These are phyloP conservation scores for Anthracocystis walkeri DNA, from an alignment of 1,284 basidiomycete genomes.

Conservation along the genomic window DNA sequence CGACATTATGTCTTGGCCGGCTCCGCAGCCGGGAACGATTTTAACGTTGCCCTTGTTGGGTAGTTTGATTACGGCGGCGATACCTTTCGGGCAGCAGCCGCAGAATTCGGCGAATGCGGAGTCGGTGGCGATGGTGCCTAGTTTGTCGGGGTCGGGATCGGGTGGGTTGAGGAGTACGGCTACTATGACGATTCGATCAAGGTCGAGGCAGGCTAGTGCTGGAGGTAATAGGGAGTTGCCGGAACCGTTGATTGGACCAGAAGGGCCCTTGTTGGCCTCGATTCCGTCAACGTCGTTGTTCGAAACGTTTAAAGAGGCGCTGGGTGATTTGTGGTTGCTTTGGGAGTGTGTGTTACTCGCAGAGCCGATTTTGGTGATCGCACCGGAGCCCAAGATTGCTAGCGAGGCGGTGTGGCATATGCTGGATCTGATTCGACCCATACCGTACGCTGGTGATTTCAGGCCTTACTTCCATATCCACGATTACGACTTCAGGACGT, in stretches of 20 bases:
- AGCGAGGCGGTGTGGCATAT: slow-evolving; percentile 78
- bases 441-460: slow-evolving; percentile 86
- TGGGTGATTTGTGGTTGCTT: slow-evolving; percentile 80
- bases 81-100: slow-evolving; percentile 62
- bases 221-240: slow-evolving; percentile 28
- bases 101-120: slow-evolving; percentile 56
- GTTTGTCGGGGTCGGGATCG: slow-evolving; percentile 2
- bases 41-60: slow-evolving; percentile 60
- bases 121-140: slow-evolving; percentile 14
- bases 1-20: slow-evolving; percentile 60
- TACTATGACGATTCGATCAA: slow-evolving; percentile 38
- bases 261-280: slow-evolving; percentile 75
- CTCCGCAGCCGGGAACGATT: slow-evolving; percentile 58
- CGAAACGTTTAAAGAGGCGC: slow-evolving; percentile 69
- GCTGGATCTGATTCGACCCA: slow-evolving; percentile 85
- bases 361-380: slow-evolving; percentile 86
- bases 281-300: slow-evolving; percentile 74
- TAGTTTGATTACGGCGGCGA: slow-evolving; percentile 48
- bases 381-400: slow-evolving; percentile 81
- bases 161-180: slow-evolving; percentile 29
- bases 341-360: slow-evolving; percentile 80
- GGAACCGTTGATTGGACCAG: slow-evolving; percentile 41
- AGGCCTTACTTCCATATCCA: slow-evolving; percentile 96
- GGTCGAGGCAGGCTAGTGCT: slow-evolving; percentile 19
- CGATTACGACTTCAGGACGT: slow-evolving; percentile 81